Evolutionary conservation across 2,329 filamentous ascomycete species (phyloP).

Genomic region (Aphanoascus verrucosus): DNA sequence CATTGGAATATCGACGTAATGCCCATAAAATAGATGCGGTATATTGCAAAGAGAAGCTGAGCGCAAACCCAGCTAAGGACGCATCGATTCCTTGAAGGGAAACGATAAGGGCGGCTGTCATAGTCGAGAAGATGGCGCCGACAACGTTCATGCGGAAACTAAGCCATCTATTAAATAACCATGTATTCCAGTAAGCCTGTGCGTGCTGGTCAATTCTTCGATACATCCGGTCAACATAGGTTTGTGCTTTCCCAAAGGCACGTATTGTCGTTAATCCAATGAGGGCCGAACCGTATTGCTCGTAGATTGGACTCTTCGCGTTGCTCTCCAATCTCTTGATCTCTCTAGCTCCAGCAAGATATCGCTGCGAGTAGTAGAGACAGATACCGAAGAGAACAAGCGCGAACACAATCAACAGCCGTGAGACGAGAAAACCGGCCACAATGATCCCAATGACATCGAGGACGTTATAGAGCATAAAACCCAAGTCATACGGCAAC

Average conservation of each 20-base stretch:
- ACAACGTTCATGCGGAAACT: slow-evolving; percentile 60
- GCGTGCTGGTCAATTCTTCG: slow-evolving; percentile 57
- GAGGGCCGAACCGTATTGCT: slow-evolving; percentile 64
- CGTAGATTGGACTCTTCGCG: slow-evolving; percentile 67
- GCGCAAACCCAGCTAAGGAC: slow-evolving; percentile 61
- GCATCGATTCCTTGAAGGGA: slow-evolving; percentile 52
- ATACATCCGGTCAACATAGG: slow-evolving; percentile 62
- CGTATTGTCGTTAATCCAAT: slow-evolving; percentile 65
- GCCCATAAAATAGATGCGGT: slow-evolving; percentile 53
- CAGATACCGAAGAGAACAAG: slow-evolving; percentile 48
- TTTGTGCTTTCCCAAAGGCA: slow-evolving; percentile 57
- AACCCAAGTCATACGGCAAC: slow-evolving; percentile 52
- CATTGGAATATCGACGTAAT: slow-evolving; percentile 55
- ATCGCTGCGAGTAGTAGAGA: slow-evolving; percentile 49
- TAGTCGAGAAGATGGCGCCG: slow-evolving; percentile 56
- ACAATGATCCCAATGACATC: slow-evolving; percentile 55
- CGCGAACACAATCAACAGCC: slow-evolving; percentile 54
- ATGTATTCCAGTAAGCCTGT: slow-evolving; percentile 55
- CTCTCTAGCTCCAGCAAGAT: slow-evolving; percentile 61
- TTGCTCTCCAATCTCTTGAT: slow-evolving; percentile 68
- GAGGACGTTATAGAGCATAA: slow-evolving; percentile 50
- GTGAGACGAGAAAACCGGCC: slow-evolving; percentile 57
- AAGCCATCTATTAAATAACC: slow-evolving; percentile 68
- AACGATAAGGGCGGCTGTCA: slow-evolving; percentile 56
- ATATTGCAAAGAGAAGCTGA: slow-evolving; percentile 64